Evolutionary conservation across 495 filamentous ascomycete species (phyloP).

Genomic region (Massariosphaeria phaeospora): DNA sequence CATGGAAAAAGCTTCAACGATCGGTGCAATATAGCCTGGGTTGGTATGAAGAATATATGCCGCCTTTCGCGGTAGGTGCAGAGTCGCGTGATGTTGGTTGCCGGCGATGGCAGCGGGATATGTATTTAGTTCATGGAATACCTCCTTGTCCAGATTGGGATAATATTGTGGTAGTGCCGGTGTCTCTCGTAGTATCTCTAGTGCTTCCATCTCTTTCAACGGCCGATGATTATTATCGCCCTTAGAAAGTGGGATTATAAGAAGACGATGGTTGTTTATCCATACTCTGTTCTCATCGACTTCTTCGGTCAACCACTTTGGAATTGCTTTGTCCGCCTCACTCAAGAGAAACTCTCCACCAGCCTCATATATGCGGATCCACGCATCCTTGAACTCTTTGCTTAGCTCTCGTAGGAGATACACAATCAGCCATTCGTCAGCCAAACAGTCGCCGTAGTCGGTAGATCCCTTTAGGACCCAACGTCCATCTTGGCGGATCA

Average conservation of each 20-base stretch:
- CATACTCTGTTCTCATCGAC: constrained; percentile 69
- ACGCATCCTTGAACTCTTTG: constrained; percentile 64
- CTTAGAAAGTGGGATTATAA: constrained; percentile 61
- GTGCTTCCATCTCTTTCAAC: constrained; percentile 57
- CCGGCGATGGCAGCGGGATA: constrained; percentile 70
- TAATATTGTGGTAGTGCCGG: constrained; percentile 57
- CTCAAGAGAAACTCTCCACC: constrained; percentile 95
- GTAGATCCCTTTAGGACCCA: constrained; percentile 60
- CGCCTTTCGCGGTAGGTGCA: constrained; percentile 73
- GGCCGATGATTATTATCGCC: constrained; percentile 38
- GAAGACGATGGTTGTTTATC: constrained; percentile 62
- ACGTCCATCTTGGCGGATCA: constrained; percentile 55
- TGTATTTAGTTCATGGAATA: constrained; percentile 77
- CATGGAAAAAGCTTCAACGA: constrained; percentile 87
- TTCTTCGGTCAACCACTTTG: constrained; percentile 88
- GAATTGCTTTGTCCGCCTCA: constrained; percentile 84
- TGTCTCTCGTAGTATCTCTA: constrained; percentile 50
- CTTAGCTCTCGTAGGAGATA: constrained; percentile 83
- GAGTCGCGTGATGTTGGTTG: constrained; percentile 64
- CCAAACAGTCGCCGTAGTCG: constrained; percentile 86
- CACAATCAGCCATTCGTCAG: constrained; percentile 96
- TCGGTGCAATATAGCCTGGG: constrained; percentile 70
- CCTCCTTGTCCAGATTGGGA: constrained; percentile 72
- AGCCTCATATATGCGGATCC: constrained; percentile 76
- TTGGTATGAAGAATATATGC: constrained; percentile 73